Percentiles rank a stretch among this genome's conserved stretches.
phyloP scores from a whole-genome alignment of 305 asterid genomes.

The Rubia tinctorum region DNA sequence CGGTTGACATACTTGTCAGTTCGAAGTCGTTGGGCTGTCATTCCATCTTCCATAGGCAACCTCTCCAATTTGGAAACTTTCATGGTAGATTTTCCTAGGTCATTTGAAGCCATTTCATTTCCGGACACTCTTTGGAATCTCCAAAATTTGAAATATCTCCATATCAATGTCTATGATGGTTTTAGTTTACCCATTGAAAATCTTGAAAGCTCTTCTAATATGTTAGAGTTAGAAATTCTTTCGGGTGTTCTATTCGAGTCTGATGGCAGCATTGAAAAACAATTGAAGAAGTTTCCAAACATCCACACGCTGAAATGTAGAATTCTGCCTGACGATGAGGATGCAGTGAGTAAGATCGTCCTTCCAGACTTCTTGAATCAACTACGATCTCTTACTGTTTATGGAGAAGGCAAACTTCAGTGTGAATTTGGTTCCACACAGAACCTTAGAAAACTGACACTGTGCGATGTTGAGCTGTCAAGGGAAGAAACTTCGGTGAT shows the following conservation, averaged over 20 bases:
- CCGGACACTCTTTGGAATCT: neutral
- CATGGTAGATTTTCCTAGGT: neutral
- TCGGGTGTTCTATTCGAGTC: neutral
- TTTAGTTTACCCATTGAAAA: neutral
- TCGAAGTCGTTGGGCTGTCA: neutral
- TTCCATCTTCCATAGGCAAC: neutral
- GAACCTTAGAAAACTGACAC: neutral
- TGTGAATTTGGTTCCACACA: neutral
- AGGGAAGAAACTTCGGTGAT: neutral
- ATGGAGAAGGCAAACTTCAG: neutral
- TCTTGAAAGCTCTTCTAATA: neutral
- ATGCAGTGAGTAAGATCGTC: neutral
- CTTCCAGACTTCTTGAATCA: neutral
- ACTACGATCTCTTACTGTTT: neutral
- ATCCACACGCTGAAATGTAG: neutral
- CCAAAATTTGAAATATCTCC: neutral
- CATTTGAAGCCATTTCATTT: neutral
- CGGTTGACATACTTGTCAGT: neutral
- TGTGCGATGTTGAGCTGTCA: neutral
- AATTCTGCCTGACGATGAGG: neutral
- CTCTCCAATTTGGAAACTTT: neutral
- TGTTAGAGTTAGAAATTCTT: neutral
- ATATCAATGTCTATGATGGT: fast-evolving
- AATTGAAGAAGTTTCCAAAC: neutral
- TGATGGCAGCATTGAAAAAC: neutral